phyloP scores from a whole-genome alignment of 352 stramenopile species.

The Globisporangium parvum region DNA sequence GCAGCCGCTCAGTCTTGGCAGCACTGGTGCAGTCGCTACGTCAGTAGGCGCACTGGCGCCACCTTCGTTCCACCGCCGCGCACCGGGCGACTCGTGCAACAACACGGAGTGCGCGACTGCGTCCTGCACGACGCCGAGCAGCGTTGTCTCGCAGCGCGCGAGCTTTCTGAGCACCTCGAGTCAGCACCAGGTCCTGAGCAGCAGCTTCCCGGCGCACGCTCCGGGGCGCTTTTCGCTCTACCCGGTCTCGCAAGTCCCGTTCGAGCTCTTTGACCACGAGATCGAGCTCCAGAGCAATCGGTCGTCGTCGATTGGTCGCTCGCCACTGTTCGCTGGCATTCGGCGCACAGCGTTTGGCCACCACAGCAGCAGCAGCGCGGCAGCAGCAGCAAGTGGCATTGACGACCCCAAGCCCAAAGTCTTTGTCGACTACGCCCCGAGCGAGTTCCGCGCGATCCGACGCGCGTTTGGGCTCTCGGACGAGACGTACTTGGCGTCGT shows the following conservation, averaged over 20 bases:
- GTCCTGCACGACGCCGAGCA: background rate
- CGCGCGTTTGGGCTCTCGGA: conserved; percentile 56
- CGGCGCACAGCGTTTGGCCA: conserved; percentile 29
- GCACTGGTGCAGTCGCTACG: too few species aligned
- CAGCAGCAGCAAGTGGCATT: conserved; percentile 2
- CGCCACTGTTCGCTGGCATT: conserved; percentile 42
- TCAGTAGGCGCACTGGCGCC: too few species aligned
- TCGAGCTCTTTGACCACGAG: conserved; percentile 72
- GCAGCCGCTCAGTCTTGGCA: conserved; percentile 1
- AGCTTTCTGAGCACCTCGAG: conserved; percentile 12
- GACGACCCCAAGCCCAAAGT: conserved; percentile 59
- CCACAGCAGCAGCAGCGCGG: conserved; percentile 22
- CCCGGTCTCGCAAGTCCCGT: conserved; percentile 65
- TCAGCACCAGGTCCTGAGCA: conserved; percentile 2
- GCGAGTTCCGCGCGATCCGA: conserved; percentile 59
- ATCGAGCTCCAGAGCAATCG: conserved; percentile 58
- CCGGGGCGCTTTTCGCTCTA: conserved; percentile 48
- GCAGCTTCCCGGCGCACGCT: background rate
- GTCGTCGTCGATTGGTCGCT: conserved; percentile 21
- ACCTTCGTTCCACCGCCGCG: background rate
- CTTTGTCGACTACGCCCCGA: conserved; percentile 71
- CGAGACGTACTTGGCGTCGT: conserved; percentile 65
- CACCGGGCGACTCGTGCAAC: conserved; percentile 3
- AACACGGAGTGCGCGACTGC: conserved; percentile 7
- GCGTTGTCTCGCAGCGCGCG: conserved; percentile 5